Base-by-base conservation (phyloP, 148 eudicot genomes). In the Pouteria glomerata region DNA sequence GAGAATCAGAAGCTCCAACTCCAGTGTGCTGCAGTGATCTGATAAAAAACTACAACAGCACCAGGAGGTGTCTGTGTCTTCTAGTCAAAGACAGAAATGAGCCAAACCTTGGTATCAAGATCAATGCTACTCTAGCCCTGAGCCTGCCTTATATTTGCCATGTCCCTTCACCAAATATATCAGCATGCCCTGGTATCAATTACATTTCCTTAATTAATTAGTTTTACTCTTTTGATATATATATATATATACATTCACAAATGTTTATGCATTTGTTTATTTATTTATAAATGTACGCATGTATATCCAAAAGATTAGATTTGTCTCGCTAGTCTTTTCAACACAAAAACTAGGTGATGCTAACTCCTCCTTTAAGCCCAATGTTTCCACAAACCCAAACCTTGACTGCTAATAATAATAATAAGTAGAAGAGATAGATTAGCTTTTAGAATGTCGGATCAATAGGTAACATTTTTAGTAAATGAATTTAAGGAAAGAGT, bases 21-120 rank as follows among this genome's bases (percentile, higher is more conserved):
- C 51, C 82, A 16, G 45, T 23, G 29, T 80, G 82, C 52, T 80
- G 82, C 65, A 34, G 39, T 1, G 27, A 33, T 10, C 16, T 75
- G 26, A 41, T 41, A n/a, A 3, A 67, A 33, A 57, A 62, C 42
- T 44, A 58, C 45, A 69, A 60, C 21, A 44, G 0, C 7, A 79
- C 68, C 30, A 66, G 67, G 39, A 79, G 37, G 73, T 80, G 82
- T 33, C 50, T 80, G 4, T 80, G 82, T 60, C 19, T 80, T 16
- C 73, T 72, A 4, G 76, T 75, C 14, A 80, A 72, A 29, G 82
- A 80, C 50, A 57, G 82, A 11, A 75, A 75, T 53, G 82, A 80
- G 33, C 82, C 82, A 12, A 63, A 57, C 69, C 76, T 79, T 4
- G 82, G 76, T 8, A 26, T 80, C 69, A 80, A 71, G 42, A 73